Conservation (phyloP, 2,329 filamentous ascomycete species). For the Colletotrichum cereale region DNA sequence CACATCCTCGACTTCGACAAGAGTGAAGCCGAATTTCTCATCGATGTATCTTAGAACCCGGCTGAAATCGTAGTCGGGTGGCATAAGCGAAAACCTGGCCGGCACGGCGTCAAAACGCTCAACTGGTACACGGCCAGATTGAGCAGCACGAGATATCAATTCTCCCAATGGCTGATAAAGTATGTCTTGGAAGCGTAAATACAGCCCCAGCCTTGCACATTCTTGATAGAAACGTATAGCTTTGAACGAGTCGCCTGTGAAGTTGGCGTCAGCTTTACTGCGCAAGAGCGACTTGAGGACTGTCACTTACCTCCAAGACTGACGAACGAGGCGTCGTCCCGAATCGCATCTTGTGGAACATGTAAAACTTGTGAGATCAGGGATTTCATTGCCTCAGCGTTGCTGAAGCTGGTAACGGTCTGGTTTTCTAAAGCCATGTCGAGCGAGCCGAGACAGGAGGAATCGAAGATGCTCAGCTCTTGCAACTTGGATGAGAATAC, state of each 20-base stretch:
- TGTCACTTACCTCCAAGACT: background rate
- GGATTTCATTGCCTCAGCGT: too few relatives aligned
- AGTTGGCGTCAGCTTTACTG: too few relatives aligned
- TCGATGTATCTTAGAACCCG: background rate
- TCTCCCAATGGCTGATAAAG: conserved; percentile 20
- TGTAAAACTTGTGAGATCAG: too few relatives aligned
- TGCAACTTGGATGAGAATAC: too few relatives aligned
- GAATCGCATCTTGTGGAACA: too few relatives aligned
- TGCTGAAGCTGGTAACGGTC: too few relatives aligned
- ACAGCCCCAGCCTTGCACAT: conserved; percentile 23
- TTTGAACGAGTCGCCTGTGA: conserved; percentile 33
- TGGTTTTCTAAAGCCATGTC: too few relatives aligned
- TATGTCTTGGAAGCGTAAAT: conserved; percentile 27
- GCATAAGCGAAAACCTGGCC: background rate
- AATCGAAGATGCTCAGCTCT: too few relatives aligned
- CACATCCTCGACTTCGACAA: conserved; percentile 45
- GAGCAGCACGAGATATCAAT: background rate
- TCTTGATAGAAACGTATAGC: conserved; percentile 25
- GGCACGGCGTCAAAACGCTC: background rate
- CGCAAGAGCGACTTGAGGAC: background rate
- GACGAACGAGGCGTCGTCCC: background rate
- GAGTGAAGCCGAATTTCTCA: background rate
- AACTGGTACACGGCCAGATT: too few relatives aligned
- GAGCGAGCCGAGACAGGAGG: too few relatives aligned
- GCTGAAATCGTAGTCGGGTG: conserved; percentile 9